Evolutionary conservation across 495 filamentous ascomycete genomes (phyloP).

Genomic region (Aspergillus diversus): DNA sequence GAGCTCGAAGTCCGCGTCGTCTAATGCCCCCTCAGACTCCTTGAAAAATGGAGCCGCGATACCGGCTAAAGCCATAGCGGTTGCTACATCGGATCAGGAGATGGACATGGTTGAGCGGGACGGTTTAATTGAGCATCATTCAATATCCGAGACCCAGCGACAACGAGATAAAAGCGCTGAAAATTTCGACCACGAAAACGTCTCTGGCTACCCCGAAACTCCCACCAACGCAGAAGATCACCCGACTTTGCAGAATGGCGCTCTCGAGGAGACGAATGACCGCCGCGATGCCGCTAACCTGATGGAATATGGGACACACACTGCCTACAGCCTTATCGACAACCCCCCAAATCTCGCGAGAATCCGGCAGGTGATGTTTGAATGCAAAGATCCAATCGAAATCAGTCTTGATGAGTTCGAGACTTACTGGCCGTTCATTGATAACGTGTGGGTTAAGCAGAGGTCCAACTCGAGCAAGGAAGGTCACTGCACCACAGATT

Average conservation of each 20-base stretch:
- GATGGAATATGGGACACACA: constrained; percentile 5
- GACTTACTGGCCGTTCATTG: constrained; percentile 58
- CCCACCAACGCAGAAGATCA: background rate
- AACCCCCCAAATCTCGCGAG: constrained; percentile 51
- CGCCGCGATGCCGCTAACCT: background rate
- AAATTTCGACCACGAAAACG: background rate
- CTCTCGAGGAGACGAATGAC: background rate
- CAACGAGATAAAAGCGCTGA: constrained; percentile 6
- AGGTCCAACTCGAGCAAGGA: constrained; percentile 54
- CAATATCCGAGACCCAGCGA: constrained; percentile 19
- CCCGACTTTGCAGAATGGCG: background rate
- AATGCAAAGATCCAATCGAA: constrained; percentile 56
- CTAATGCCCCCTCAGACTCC: constrained; percentile 20
- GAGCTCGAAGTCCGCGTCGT: constrained; percentile 25
- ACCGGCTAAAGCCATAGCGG: constrained; percentile 16
- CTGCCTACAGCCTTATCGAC: constrained; percentile 35
- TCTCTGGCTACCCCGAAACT: too few species aligned
- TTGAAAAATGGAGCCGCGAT: constrained; percentile 20
- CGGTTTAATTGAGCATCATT: constrained; percentile 13
- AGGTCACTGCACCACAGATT: constrained; percentile 54
- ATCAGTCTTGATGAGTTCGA: constrained; percentile 55
- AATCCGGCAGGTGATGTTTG: constrained; percentile 53
- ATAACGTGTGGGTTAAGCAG: constrained; percentile 59
- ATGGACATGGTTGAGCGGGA: constrained; percentile 16
- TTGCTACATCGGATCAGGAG: constrained; percentile 19